Evolutionary conservation across 352 stramenopile species (phyloP).

Genomic region (Phytopythium oedochilum): DNA sequence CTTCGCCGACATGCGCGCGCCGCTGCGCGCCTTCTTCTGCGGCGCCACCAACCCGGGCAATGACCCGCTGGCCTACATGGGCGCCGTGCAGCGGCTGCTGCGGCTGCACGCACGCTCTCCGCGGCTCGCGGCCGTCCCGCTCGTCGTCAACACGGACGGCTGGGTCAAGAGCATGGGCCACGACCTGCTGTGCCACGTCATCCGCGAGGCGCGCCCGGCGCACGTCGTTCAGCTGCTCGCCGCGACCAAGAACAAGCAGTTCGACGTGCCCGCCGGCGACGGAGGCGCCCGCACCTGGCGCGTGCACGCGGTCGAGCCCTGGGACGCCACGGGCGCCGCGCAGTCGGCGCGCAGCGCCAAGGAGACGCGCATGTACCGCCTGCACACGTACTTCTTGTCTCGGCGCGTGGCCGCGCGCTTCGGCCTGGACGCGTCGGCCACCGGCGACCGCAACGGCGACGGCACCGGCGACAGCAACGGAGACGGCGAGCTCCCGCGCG

Average conservation of each 20-base stretch:
- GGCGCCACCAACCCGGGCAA: conserved; percentile 70
- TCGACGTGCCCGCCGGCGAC: conserved; percentile 47
- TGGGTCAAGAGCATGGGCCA: conserved; percentile 97
- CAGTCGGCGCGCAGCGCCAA: conserved; percentile 75
- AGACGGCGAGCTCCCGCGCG: conserved; percentile 16
- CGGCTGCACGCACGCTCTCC: conserved; percentile 59
- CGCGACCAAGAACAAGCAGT: conserved; percentile 85
- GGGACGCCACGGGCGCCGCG: conserved; percentile 55
- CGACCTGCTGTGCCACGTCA: conserved; percentile 91
- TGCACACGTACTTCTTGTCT: conserved; percentile 78
- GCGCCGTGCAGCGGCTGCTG: conserved; percentile 63
- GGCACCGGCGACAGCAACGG: not conserved
- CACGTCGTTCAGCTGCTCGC: conserved; percentile 94
- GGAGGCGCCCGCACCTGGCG: conserved; percentile 27
- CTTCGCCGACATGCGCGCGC: conserved; percentile 87
- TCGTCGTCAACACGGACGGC: conserved; percentile 96
- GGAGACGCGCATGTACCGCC: conserved; percentile 75
- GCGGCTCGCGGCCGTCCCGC: conserved; percentile 42
- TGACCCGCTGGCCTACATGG: conserved; percentile 72
- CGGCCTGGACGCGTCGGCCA: too few relatives aligned
- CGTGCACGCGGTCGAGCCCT: conserved; percentile 57
- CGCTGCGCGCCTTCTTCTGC: conserved; percentile 72
- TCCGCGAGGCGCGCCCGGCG: conserved; percentile 75
- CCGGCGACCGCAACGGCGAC: too few relatives aligned
- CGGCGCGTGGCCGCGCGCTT: conserved; percentile 11